A percentile compares a stretch with the other conserved stretches of the same genome.
Conservation (phyloP, 2,329 filamentous ascomycete species). For the Ophiocordyceps camponoti-saundersi region DNA sequence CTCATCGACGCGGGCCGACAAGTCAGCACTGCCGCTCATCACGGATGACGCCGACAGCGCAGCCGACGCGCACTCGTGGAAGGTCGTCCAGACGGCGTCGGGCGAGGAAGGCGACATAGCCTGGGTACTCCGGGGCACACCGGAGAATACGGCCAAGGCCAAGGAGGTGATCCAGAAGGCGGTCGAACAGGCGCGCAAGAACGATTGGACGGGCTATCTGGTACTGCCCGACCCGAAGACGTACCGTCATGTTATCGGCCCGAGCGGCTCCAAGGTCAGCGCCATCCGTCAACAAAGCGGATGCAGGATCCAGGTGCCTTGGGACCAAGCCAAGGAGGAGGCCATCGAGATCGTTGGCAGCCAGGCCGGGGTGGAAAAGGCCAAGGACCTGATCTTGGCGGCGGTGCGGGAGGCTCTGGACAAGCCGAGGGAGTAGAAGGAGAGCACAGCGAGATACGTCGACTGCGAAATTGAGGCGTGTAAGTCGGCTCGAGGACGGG, state of each 20-base stretch:
- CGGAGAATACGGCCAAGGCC: constrained; percentile 69
- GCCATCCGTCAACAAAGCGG: constrained; percentile 80
- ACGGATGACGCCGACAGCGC: constrained; percentile 60
- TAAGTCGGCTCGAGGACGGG: no score
- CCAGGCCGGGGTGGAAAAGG: constrained; percentile 66
- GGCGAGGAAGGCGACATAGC: constrained; percentile 59
- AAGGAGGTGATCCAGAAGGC: constrained; percentile 57
- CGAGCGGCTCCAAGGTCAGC: constrained; percentile 82
- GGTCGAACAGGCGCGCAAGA: constrained; percentile 53
- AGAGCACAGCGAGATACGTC: not conserved
- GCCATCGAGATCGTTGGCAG: constrained; percentile 81
- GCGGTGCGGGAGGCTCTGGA: constrained; percentile 50
- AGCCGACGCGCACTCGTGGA: constrained; percentile 65
- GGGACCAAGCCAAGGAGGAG: constrained; percentile 56
- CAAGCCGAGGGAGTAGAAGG: constrained; percentile 14
- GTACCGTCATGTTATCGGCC: constrained; percentile 81
- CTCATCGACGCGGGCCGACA: constrained; percentile 35
- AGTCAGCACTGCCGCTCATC: constrained; percentile 65
- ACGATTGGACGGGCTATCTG: constrained; percentile 65
- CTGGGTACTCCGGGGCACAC: constrained; percentile 70
- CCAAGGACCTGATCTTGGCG: constrained; percentile 75
- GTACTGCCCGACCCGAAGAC: constrained; percentile 77
- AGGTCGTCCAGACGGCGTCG: constrained; percentile 47
- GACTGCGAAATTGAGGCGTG: not conserved
- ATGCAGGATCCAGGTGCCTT: constrained; percentile 86